phyloP scores from a whole-genome alignment of 192 early-diverging fungal genomes.

The Coemansia javaensis region DNA sequence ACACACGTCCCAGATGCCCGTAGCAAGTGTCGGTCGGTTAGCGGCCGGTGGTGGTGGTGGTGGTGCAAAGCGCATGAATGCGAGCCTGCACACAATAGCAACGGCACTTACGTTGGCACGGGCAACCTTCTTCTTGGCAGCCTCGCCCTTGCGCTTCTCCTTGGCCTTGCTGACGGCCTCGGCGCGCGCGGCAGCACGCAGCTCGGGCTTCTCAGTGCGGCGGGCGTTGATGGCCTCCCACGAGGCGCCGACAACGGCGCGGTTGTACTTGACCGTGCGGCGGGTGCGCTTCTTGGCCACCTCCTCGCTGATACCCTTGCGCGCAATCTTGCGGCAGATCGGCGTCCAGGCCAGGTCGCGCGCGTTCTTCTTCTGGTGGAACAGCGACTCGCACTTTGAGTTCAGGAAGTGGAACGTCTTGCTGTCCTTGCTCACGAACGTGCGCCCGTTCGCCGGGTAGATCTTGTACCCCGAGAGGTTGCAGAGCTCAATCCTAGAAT shows the following conservation, averaged over 20 bases:
- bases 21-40: too few relatives aligned
- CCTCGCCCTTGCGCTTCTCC: slow-evolving; percentile 86
- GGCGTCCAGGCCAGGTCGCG: slow-evolving; percentile 97
- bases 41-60: too few relatives aligned
- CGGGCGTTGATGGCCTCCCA: slow-evolving; percentile 96
- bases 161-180: slow-evolving; percentile 82
- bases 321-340: slow-evolving; percentile 96
- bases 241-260: slow-evolving; percentile 92
- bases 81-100: too few relatives aligned
- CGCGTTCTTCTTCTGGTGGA: slow-evolving; percentile 96
- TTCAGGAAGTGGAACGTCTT: slow-evolving; percentile 90
- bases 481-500: slow-evolving; percentile 80
- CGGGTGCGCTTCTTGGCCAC: slow-evolving; percentile 93
- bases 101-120: slow-evolving; percentile 58
- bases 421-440: slow-evolving; percentile 86
- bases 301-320: slow-evolving; percentile 97
- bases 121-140: slow-evolving; percentile 82
- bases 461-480: slow-evolving; percentile 99
- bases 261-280: slow-evolving; percentile 92
- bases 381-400: slow-evolving; percentile 95
- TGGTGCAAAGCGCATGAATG: too few relatives aligned
- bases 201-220: slow-evolving; percentile 94
- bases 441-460: slow-evolving; percentile 97
- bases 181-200: slow-evolving; percentile 84
- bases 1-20: background rate